phyloP scores from a whole-genome alignment of 257 asterid species.

The Nicotiana tabacum region DNA sequence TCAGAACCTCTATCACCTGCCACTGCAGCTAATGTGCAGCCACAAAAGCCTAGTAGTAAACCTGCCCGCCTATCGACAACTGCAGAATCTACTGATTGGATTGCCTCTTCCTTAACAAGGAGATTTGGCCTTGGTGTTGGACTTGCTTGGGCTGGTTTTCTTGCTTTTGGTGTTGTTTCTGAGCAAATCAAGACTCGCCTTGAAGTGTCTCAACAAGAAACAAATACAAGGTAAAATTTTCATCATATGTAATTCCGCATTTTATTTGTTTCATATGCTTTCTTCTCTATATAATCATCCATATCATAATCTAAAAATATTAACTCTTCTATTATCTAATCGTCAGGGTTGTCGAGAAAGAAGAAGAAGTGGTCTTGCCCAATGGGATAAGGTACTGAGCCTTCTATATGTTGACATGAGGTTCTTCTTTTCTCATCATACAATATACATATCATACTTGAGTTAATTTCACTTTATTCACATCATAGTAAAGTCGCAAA shows the following conservation, averaged over 20 bases:
- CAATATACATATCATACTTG: too few species aligned
- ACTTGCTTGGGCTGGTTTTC: conserved; percentile 82
- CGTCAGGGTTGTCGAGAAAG: conserved; percentile 70
- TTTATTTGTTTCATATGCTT: neutral
- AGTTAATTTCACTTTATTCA: neutral
- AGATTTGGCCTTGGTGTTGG: conserved; percentile 92
- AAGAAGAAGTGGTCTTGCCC: conserved; percentile 71
- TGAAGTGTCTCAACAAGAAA: conserved; percentile 67
- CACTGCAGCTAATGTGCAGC: conserved; percentile 19
- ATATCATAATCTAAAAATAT: neutral
- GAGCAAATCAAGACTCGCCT: conserved; percentile 85
- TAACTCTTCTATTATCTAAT: neutral
- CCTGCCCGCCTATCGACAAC: conserved; percentile 16
- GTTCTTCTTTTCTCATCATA: too few species aligned
- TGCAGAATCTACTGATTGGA: conserved; percentile 78
- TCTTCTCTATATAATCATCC: neutral
- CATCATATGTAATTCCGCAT: neutral
- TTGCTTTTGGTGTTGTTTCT: conserved; percentile 71
- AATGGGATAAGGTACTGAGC: conserved; percentile 61
- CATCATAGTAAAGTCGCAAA: neutral
- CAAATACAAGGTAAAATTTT: conserved; percentile 49
- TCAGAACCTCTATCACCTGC: conserved; percentile 24
- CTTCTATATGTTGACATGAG: too few species aligned
- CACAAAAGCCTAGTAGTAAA: conserved; percentile 22
- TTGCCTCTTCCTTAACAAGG: conserved; percentile 66